phyloP scores from a whole-genome alignment of 768 basidiomycete genomes.

The Porphyrellus cyaneotinctus region DNA sequence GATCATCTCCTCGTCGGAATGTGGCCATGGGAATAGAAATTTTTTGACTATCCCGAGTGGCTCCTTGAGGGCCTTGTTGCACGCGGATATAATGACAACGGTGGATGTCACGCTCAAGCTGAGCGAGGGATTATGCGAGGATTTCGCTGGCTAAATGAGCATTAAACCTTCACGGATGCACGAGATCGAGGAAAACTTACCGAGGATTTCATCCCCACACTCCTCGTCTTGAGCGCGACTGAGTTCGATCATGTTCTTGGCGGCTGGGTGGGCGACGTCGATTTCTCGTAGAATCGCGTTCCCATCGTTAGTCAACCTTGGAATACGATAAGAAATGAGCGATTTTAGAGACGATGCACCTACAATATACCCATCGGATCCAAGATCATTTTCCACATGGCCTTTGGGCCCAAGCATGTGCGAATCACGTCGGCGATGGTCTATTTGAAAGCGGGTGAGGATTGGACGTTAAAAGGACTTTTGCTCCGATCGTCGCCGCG shows the following conservation, averaged over 20 bases:
- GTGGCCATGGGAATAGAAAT: slow-evolving; percentile 91
- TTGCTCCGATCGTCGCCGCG: slow-evolving; percentile 76
- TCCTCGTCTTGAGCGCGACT: slow-evolving; percentile 98
- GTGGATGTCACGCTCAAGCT: slow-evolving; percentile 95
- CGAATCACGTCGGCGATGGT: slow-evolving; percentile 97
- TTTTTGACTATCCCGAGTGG: slow-evolving; percentile 83
- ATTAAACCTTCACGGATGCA: background rate
- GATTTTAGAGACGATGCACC: slow-evolving; percentile 22
- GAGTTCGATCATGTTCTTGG: slow-evolving; percentile 99
- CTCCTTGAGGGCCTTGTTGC: slow-evolving; percentile 93
- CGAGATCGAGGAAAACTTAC: slow-evolving; percentile 40
- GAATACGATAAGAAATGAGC: background rate
- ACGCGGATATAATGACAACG: slow-evolving; percentile 98
- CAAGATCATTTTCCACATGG: slow-evolving; percentile 99
- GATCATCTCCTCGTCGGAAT: slow-evolving; percentile 87
- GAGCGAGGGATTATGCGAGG: slow-evolving; percentile 87
- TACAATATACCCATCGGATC: slow-evolving; percentile 99
- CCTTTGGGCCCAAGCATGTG: slow-evolving; percentile 94
- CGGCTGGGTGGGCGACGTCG: slow-evolving; percentile 97
- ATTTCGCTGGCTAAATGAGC: slow-evolving; percentile 79
- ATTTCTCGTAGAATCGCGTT: slow-evolving; percentile 98
- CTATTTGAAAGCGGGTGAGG: slow-evolving; percentile 35
- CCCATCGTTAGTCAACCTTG: slow-evolving; percentile 95
- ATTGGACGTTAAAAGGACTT: too few relatives aligned
- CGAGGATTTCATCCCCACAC: slow-evolving; percentile 96